Conservation (phyloP, 169 alveolate genomes). For the Plasmodium inui region DNA sequence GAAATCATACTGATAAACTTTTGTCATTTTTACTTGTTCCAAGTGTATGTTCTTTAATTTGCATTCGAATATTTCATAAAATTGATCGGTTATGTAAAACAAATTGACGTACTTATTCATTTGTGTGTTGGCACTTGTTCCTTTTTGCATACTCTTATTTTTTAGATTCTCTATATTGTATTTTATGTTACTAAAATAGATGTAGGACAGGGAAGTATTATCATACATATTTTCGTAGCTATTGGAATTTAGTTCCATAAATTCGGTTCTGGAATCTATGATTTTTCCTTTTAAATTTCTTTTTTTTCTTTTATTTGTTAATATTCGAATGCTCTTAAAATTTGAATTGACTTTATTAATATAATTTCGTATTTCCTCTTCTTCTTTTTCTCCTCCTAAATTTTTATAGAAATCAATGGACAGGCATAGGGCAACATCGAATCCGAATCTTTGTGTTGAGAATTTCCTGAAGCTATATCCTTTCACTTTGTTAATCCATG, state of each 20-base stretch:
- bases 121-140: background rate
- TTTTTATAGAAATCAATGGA: slow-evolving; percentile 62
- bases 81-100: slow-evolving; percentile 14
- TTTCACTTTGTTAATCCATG: slow-evolving; percentile 49
- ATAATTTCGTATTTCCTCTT: slow-evolving; percentile 61
- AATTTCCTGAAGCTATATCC: slow-evolving; percentile 50
- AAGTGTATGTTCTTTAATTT: background rate
- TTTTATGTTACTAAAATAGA: slow-evolving; percentile 16
- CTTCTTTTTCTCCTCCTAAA: slow-evolving; percentile 54
- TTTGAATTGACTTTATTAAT: slow-evolving; percentile 25
- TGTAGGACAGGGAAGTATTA: background rate
- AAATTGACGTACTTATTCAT: slow-evolving; percentile 16
- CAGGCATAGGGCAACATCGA: slow-evolving; percentile 43
- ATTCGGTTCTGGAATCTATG: background rate
- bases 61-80: slow-evolving; percentile 13
- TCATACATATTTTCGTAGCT: slow-evolving; percentile 15
- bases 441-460: slow-evolving; percentile 69
- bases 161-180: slow-evolving; percentile 7
- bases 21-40: slow-evolving; percentile 18
- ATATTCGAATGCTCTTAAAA: slow-evolving; percentile 25
- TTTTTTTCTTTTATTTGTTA: slow-evolving; percentile 19
- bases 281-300: slow-evolving; percentile 1
- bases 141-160: background rate
- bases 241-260: background rate
- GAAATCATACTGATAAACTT: slow-evolving; percentile 28